A percentile compares a stretch with the other conserved stretches of the same genome.
Evolutionary conservation across 78 protist genomes (phyloP).

Genomic region (Guillardia theta): DNA sequence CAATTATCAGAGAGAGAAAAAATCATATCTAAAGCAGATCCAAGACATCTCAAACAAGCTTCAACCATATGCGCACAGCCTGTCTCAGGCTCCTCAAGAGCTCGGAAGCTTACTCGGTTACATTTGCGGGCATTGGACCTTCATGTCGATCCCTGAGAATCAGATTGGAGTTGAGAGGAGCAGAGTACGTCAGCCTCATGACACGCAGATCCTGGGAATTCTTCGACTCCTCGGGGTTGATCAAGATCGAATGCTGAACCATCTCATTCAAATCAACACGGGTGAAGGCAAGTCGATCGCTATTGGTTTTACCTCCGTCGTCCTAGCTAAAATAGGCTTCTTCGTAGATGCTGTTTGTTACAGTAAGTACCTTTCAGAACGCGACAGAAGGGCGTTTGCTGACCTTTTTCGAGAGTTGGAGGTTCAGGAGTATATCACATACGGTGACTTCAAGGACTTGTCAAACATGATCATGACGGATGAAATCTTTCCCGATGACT

Average conservation of each 20-base stretch:
- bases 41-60: background rate
- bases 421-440: background rate
- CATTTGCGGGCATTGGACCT: background rate
- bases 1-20: background rate
- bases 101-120: background rate
- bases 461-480: background rate
- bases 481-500: background rate
- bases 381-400: background rate
- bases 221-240: background rate
- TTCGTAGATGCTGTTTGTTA: background rate
- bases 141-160: background rate
- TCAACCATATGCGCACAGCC: background rate
- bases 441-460: background rate
- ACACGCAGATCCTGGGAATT: background rate
- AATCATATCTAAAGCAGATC: background rate
- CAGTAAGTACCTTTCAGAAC: background rate
- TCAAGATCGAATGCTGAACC: background rate
- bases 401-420: background rate
- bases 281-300: conserved; percentile 10
- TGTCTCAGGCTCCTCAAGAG: background rate
- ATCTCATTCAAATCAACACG: conserved; percentile 6
- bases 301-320: background rate
- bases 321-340: background rate
- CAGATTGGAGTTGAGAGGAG: background rate
- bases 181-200: background rate